Evolutionary conservation across 768 basidiomycete species (phyloP), one percentile per base, ranked within the genome.

Genomic region (Trametes coccinea): DNA sequence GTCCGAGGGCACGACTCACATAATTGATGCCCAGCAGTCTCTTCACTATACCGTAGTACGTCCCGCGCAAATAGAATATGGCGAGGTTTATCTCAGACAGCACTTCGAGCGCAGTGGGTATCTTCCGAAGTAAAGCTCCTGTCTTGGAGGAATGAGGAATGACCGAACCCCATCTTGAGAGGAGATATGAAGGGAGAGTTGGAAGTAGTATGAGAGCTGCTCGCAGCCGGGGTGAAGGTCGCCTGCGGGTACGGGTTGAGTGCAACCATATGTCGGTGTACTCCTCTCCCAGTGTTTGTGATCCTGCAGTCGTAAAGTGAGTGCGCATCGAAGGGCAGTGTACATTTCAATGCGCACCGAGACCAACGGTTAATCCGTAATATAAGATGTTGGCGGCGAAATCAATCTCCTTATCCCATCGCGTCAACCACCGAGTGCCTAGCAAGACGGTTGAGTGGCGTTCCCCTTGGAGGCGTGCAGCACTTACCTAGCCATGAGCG

Each of bases 201-300:
- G 87, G 84, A 27, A 90, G 75, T n/a, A 92, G 74, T 60, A 92
- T 78, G 10, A 92, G 78, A 2, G 80, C 78, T 14, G 79, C 71
- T 22, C 88, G 82, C 8, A 77, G 69, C 52, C 69, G 69, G 22
- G 66, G 72, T 13, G 85, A 77, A 2, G 85, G 88, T 22, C 79
- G 80, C 4, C 73, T 66, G 34, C 71, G 66, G 0, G 73, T 75
- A 31, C 72, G 74, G 2, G 77, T 70, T 10, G 87, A 84, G 59
- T 86, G 83, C 65, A 87, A 84, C 89, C 92, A 91, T 37, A 90
- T 86, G 67, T 89, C 88, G 0, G 91, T 93, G 67, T 95, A 95
- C 70, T 95, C 93, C 72, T 95, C 93, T n/a, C 93, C 93, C 0
- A 94, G 79, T 4, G 89, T 93, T 73, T 94, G 92, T 9, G 80